These are phyloP conservation scores for Fusarium graminum DNA, from an alignment of 2,329 filamentous ascomycete species.

Conservation along the genomic window DNA sequence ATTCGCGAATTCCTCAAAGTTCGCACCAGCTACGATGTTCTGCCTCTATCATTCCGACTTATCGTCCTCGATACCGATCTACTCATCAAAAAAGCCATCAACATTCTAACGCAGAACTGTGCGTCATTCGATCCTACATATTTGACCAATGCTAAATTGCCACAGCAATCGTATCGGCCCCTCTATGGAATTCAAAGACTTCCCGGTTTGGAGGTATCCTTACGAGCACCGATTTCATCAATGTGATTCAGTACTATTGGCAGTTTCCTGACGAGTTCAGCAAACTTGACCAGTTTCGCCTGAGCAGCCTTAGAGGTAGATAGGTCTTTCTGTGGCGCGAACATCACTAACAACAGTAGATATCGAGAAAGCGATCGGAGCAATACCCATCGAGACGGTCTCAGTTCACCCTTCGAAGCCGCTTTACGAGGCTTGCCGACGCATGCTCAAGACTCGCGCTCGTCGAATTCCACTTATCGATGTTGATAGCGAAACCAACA, in stretches of 20 bases:
- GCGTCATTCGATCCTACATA: constrained; percentile 44
- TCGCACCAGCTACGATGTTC: constrained; percentile 96
- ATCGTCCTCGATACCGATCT: constrained; percentile 96
- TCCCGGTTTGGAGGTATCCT: constrained; percentile 94
- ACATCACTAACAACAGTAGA: constrained; percentile 66
- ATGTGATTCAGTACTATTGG: constrained; percentile 99
- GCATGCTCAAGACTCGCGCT: constrained; percentile 93
- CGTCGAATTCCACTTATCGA: constrained; percentile 95
- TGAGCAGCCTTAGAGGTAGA: constrained; percentile 90
- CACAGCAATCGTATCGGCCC: constrained; percentile 94
- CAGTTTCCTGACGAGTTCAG: constrained; percentile 92
- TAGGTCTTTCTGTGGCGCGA: constrained; percentile 1
- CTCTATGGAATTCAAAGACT: constrained; percentile 93
- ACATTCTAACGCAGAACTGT: constrained; percentile 97
- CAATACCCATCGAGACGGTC: constrained; percentile 90
- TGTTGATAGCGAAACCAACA: constrained; percentile 91
- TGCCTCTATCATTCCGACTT: constrained; percentile 94
- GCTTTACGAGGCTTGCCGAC: constrained; percentile 93
- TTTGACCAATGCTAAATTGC: constrained; percentile 34
- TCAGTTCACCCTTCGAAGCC: constrained; percentile 93
- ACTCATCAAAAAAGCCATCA: constrained; percentile 96
- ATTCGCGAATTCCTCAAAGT: constrained; percentile 97
- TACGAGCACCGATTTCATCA: constrained; percentile 97
- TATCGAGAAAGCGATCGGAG: constrained; percentile 93
- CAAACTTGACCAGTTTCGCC: constrained; percentile 91